phyloP scores from a whole-genome alignment of 164 flowering plant species.

The Protea cynaroides region DNA sequence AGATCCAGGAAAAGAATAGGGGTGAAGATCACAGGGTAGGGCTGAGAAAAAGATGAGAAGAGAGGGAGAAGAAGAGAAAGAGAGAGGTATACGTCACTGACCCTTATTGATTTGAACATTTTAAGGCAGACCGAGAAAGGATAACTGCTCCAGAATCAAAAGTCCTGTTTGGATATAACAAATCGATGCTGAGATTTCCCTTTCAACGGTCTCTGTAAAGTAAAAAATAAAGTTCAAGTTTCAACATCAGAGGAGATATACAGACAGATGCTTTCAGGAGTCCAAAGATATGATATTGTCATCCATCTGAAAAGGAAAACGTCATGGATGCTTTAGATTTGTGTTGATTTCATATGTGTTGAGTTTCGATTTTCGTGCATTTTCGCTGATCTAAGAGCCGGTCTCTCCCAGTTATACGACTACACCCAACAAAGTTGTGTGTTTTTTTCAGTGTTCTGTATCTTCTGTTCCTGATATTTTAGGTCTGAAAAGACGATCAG shows the following conservation, averaged over 20 bases:
- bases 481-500: slow-evolving; percentile 5
- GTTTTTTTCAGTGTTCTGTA: background rate
- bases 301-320: slow-evolving; percentile 3
- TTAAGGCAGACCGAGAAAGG: background rate
- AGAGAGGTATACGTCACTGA: too few species aligned
- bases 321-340: slow-evolving; percentile 9
- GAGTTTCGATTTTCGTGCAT: slow-evolving; percentile 11
- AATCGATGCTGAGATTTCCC: slow-evolving; percentile 8
- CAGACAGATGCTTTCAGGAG: background rate
- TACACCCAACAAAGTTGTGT: background rate
- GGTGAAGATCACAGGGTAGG: too few species aligned
- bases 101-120: slow-evolving; percentile 68
- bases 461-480: slow-evolving; percentile 6
- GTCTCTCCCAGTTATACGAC: slow-evolving; percentile 1
- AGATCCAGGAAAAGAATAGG: too few species aligned
- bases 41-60: too few species aligned
- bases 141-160: slow-evolving; percentile 6
- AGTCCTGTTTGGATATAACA: background rate
- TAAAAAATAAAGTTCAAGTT: slow-evolving; percentile 1
- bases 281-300: slow-evolving; percentile 4
- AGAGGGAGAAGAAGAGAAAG: too few species aligned
- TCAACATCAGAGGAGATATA: slow-evolving; percentile 5
- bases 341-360: slow-evolving; percentile 14
- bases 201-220: background rate
- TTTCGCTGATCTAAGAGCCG: background rate